Base-by-base conservation (phyloP, 176 grass and related monocot species). In the Oryza punctata region DNA sequence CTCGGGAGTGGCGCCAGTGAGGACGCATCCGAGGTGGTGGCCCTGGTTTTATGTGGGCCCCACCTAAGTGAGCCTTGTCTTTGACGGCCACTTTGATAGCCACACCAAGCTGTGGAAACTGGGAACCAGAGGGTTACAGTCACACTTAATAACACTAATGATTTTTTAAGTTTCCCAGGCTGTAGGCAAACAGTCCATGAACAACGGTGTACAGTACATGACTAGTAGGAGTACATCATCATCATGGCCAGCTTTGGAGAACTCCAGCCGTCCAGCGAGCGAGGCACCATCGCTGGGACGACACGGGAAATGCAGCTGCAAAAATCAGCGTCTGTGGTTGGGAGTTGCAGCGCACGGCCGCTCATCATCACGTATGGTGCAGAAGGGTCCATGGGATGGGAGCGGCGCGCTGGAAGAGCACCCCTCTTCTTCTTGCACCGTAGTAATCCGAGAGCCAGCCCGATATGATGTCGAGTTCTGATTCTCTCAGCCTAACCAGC, bases 361-460 rank as follows among this genome's bases (percentile, higher is more conserved):
- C 16, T 54, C 49, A 54, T 54, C 49, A 19, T 54, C 49, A 54
- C 16, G 18, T 7, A 12, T 54, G 1, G 7, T 8, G 37, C 37
- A 38, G 7, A 38, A 38, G 37, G 8, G 37, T 38, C 37, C 7
- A 38, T 38, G 37, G 37, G 37, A 38, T 38, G 37, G 12, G 21
- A 67, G 74, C 57, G 45, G 28, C 79, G 12, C 67, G 74, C 76
- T 25, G 89, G 77, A 90, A 38, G 46, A 94, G 66, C 16, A 46
- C 15, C 28, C 83, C 84, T 43, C 76, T 54, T 43, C 76, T 52
- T 3, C 6, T 76, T 13, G 38, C 83, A 15, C 74, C 24, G 28
- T 95, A 95, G 82, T 92, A 86, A 65, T 95, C 93, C 23, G 63
- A 95, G 44, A 92, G 57, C 96, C 96, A 95, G 24, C 85, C 89